Conservation (phyloP, 2,329 filamentous ascomycete species). For the Fusarium buharicum region DNA sequence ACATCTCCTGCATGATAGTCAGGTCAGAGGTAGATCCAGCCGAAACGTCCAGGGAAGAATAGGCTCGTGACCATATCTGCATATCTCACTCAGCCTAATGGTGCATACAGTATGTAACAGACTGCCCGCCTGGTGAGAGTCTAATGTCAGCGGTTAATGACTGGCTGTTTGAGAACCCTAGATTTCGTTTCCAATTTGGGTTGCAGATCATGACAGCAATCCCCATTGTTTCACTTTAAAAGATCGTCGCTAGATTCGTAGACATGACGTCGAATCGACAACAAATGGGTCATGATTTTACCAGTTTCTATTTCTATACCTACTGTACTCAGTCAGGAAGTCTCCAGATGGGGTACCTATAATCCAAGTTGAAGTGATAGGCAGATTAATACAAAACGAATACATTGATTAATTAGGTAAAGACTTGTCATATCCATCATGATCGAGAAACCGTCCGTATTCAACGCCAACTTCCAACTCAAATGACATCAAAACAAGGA, state of each 20-base stretch:
- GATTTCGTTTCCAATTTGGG: conserved; percentile 4
- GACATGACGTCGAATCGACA: conserved; percentile 26
- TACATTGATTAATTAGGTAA: conserved; percentile 19
- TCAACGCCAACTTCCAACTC: conserved; percentile 14
- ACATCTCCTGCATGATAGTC: conserved; percentile 15
- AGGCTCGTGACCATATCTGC: conserved; percentile 19
- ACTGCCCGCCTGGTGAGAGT: not conserved
- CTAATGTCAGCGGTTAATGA: no score
- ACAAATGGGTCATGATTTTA: not conserved
- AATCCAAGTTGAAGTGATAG: not conserved
- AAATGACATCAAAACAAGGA: conserved; percentile 33
- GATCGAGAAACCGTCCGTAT: conserved; percentile 6
- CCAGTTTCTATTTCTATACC: conserved; percentile 4
- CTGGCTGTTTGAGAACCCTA: conserved; percentile 7
- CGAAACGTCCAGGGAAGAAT: not conserved
- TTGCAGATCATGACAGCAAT: conserved; percentile 32
- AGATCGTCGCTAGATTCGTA: conserved; percentile 15
- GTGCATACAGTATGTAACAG: not conserved
- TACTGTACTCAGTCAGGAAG: not conserved
- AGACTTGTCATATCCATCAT: conserved; percentile 10
- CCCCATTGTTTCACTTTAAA: conserved; percentile 29
- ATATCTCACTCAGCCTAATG: not conserved
- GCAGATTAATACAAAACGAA: not conserved
- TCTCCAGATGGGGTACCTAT: not conserved
- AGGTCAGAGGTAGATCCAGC: conserved; percentile 13